Evolutionary conservation across 1,284 basidiomycete genomes (phyloP), one percentile per base, ranked within the genome.

Genomic region (Puccinia novopanici): DNA sequence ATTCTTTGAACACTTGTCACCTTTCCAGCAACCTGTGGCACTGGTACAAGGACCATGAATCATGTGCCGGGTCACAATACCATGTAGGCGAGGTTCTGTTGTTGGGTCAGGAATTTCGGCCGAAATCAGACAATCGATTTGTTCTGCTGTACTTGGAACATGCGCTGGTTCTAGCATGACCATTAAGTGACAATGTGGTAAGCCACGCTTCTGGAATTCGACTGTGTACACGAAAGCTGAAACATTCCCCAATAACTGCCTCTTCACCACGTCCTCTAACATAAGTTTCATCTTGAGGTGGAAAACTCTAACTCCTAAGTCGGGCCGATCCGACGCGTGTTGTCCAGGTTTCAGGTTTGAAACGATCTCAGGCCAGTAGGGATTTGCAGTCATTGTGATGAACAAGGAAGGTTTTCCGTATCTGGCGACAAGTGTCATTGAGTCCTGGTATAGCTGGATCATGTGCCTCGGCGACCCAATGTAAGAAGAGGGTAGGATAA

Each of bases 381-480:
- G 65, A 81, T 87, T 88, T 82, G 86, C 87, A 0, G 86, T 87
- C 84, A 87, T 84, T 0, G 86, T 88, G 74, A 87, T 82, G 82
- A 88, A 88, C 65, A 57, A n/a, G 4, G 55, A 57, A 6, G 55
- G 55, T 22, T 68, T 19, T 19, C 67, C 67, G 37, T 68, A 82
- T 0, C 77, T 70, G 0, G 83, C 81, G 0, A 86, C 87, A 81
- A 88, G 83, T 0, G 85, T 84, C 4, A 87, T 83, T 0, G 85
- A 84, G 82, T 87, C 87, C 0, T 86, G 83, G 52, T 86, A 84
- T 54, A 87, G 86, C 40, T 87, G 84, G 1, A 84, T 83, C n/a
- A 85, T 83, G 85, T 86, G 86, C 0, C 84, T 82, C 3, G 81
- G 80, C 0, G 86, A 86, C 6, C 86, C 86, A 0, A 87, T 79